phyloP scores from a whole-genome alignment of 257 asterid species.

The Prunella vulgaris region DNA sequence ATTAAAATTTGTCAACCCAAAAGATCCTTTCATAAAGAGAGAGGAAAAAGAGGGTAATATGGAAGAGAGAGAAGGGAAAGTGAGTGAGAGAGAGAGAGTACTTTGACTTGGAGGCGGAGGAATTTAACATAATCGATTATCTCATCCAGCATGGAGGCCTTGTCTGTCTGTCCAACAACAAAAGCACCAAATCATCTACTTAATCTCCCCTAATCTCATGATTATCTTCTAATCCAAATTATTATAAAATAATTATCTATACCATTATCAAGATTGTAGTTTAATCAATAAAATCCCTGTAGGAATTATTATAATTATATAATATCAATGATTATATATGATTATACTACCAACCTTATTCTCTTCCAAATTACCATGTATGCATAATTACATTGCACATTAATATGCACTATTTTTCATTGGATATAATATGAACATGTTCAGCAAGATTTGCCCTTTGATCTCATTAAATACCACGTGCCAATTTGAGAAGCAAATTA shows the following conservation, averaged over 20 bases:
- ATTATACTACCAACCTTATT: neutral
- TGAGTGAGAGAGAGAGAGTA: conserved; percentile 26
- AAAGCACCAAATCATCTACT: conserved; percentile 25
- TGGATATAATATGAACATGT: conserved; percentile 3
- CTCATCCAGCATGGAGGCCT: conserved; percentile 99
- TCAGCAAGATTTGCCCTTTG: conserved; percentile 14
- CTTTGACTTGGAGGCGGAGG: conserved; percentile 99
- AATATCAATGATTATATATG: conserved; percentile 11
- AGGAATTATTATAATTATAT: neutral
- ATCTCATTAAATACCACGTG: conserved; percentile 24
- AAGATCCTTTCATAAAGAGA: conserved; percentile 23
- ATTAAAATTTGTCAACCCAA: conserved; percentile 37
- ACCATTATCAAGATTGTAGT: neutral
- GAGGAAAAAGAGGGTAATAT: conserved; percentile 16
- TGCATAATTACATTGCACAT: neutral
- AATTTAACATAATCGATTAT: conserved; percentile 97
- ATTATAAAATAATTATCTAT: conserved; percentile 7
- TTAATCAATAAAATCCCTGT: neutral
- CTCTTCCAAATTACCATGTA: neutral
- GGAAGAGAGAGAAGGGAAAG: conserved; percentile 22
- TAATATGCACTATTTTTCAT: neutral
- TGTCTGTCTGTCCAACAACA: conserved; percentile 88
- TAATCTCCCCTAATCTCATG: conserved; percentile 29
- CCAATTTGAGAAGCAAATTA: neutral
- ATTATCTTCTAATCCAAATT: conserved; percentile 15